phyloP scores from a whole-genome alignment of 768 basidiomycete species.

The Kwoniella sp. region DNA sequence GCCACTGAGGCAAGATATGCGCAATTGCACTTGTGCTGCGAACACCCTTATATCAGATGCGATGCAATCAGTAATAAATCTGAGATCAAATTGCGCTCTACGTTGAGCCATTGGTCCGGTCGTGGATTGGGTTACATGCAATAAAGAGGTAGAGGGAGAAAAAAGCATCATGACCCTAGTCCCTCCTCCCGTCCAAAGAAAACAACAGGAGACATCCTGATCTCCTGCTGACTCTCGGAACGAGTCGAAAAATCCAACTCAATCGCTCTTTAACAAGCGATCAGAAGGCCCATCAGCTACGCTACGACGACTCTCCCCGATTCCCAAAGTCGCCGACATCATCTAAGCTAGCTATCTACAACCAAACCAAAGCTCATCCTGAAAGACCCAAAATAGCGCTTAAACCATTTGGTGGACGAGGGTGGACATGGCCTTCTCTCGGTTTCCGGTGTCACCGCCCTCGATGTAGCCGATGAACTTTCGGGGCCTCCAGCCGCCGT shows the following conservation, averaged over 20 bases:
- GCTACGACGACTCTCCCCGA: not conserved
- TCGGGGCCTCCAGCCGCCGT: conserved; percentile 93
- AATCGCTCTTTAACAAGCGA: not conserved
- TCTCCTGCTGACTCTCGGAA: not conserved
- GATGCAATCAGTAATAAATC: no score
- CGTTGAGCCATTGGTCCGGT: conserved; percentile 10
- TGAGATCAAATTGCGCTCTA: not conserved
- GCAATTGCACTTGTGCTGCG: no score
- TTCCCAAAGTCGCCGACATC: not conserved
- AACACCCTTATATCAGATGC: no score
- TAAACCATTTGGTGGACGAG: conserved; percentile 70
- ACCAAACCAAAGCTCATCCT: not conserved
- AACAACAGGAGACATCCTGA: not conserved
- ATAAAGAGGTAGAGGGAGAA: conserved; percentile 16
- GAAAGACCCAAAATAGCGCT: conserved; percentile 19
- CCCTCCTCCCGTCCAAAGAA: conserved; percentile 6
- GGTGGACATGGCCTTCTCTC: conserved; percentile 95
- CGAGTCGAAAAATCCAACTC: conserved; percentile 1
- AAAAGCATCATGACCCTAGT: conserved; percentile 15
- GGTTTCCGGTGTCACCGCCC: conserved; percentile 97
- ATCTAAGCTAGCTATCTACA: not conserved
- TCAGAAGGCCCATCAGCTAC: not conserved
- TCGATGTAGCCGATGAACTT: conserved; percentile 88
- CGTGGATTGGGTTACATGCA: conserved; percentile 35
- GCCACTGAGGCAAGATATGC: no score